Conservation (phyloP, 163 green algal species). For the Coccomyxa subellipsoidea region DNA sequence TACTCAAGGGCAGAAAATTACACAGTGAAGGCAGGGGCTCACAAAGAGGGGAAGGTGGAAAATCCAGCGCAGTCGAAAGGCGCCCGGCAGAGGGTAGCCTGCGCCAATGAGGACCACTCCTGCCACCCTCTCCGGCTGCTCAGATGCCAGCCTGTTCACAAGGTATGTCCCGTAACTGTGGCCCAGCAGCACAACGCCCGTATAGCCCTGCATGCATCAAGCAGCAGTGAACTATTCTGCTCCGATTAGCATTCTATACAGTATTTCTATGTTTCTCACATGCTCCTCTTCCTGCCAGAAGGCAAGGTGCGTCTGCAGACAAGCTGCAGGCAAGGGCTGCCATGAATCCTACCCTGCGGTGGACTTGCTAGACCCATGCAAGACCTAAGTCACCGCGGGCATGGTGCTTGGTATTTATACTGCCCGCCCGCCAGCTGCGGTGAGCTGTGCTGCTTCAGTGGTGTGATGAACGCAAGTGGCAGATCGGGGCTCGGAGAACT, state of each 20-base stretch:
- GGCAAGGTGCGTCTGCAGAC: too few species aligned
- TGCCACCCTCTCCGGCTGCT: neutral
- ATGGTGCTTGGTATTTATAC: neutral
- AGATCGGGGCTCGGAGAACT: neutral
- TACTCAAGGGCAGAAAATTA: too few species aligned
- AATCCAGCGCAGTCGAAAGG: neutral
- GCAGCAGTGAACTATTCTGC: too few species aligned
- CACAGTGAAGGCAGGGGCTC: too few species aligned
- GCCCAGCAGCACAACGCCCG: neutral
- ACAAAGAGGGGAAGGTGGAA: neutral
- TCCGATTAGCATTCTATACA: too few species aligned
- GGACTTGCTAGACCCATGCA: too few species aligned
- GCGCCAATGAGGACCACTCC: neutral
- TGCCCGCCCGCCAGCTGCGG: neutral
- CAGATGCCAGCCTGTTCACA: neutral
- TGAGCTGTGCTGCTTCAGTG: too few species aligned
- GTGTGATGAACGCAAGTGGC: too few species aligned
- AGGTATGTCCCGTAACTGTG: constrained; percentile 1
- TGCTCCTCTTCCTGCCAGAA: neutral
- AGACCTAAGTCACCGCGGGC: neutral
- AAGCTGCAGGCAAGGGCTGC: too few species aligned
- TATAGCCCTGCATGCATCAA: neutral
- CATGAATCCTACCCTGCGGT: too few species aligned
- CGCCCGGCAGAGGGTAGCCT: neutral
- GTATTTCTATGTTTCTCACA: neutral